These are phyloP conservation scores for Paecilomyces variotii DNA, from an alignment of 2,329 filamentous ascomycete species.

Conservation along the genomic window DNA sequence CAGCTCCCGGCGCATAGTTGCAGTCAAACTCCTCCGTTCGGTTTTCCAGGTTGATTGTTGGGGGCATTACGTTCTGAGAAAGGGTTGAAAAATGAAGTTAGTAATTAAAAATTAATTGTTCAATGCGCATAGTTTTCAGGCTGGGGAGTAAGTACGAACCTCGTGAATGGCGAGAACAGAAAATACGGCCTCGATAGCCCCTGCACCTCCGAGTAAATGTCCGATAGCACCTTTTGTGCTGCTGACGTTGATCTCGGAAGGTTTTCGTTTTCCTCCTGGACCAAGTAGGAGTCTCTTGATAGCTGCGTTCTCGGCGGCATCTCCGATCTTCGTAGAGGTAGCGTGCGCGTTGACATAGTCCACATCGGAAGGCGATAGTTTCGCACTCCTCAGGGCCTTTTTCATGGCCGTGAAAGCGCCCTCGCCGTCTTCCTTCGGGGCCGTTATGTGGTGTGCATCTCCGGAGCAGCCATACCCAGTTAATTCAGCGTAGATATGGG, in stretches of 20 bases:
- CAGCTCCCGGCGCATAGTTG: slow-evolving; percentile 70
- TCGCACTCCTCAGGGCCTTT: slow-evolving; percentile 66
- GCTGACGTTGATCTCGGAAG: slow-evolving; percentile 68
- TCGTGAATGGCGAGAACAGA: slow-evolving; percentile 69
- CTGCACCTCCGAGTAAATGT: slow-evolving; percentile 84
- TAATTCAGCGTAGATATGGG: slow-evolving; percentile 80
- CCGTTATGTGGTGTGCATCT: slow-evolving; percentile 90
- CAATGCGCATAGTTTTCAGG: too few species aligned
- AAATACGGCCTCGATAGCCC: slow-evolving; percentile 83
- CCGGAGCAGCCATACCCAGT: slow-evolving; percentile 83
- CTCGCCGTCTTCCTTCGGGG: slow-evolving; percentile 71
- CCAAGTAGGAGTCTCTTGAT: slow-evolving; percentile 72
- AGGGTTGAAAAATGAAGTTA: slow-evolving; percentile 6
- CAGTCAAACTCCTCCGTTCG: slow-evolving; percentile 62
- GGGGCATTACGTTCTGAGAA: slow-evolving; percentile 65
- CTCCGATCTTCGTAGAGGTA: slow-evolving; percentile 77
- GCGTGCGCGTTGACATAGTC: slow-evolving; percentile 96
- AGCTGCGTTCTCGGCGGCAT: slow-evolving; percentile 77
- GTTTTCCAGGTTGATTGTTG: slow-evolving; percentile 72
- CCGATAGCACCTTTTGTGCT: slow-evolving; percentile 92
- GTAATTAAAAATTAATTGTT: not conserved
- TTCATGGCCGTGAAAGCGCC: slow-evolving; percentile 83
- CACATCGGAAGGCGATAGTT: slow-evolving; percentile 59
- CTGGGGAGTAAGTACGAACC: slow-evolving; percentile 39
- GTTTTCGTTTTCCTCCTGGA: slow-evolving; percentile 54